These are phyloP conservation scores for Rhizophlyctis rosea DNA, from an alignment of 192 early-diverging fungal genomes.

Conservation along the genomic window DNA sequence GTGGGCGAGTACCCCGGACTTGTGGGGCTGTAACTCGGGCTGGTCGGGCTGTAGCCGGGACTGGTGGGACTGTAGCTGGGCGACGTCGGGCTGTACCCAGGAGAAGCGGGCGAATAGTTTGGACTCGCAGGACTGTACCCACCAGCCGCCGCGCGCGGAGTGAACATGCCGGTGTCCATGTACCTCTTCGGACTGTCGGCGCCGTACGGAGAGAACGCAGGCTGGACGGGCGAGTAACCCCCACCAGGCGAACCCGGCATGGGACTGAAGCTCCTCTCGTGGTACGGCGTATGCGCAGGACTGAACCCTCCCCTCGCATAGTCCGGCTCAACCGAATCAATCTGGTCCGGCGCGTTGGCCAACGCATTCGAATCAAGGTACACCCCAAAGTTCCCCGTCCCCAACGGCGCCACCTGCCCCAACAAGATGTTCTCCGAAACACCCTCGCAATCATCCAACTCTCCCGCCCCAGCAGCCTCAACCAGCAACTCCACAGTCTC, in stretches of 20 bases:
- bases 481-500: slow-evolving; percentile 98
- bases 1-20: slow-evolving; percentile 69
- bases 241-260: slow-evolving; percentile 29
- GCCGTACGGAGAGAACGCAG: slow-evolving; percentile 83
- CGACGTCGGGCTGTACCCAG: slow-evolving; percentile 69
- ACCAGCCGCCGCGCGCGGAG: slow-evolving; percentile 60
- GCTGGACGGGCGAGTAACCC: slow-evolving; percentile 55
- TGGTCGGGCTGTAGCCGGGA: slow-evolving; percentile 76
- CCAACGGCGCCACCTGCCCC: slow-evolving; percentile 93
- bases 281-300: slow-evolving; percentile 80
- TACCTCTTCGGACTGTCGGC: slow-evolving; percentile 66
- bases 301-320: slow-evolving; percentile 50
- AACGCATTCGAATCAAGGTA: slow-evolving; percentile 93
- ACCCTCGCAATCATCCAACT: slow-evolving; percentile 91
- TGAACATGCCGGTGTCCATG: slow-evolving; percentile 49
- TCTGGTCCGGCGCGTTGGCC: slow-evolving; percentile 48
- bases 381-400: slow-evolving; percentile 91
- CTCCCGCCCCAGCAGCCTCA: slow-evolving; percentile 88
- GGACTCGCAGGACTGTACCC: slow-evolving; percentile 63
- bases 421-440: slow-evolving; percentile 98
- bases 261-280: slow-evolving; percentile 41
- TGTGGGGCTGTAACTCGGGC: slow-evolving; percentile 66
- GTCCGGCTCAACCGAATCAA: neutral
- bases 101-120: slow-evolving; percentile 65
- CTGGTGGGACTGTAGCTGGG: slow-evolving; percentile 73